Evolutionary conservation across 1,284 basidiomycete species (phyloP).

Genomic region (Papiliotrema terrestris): DNA sequence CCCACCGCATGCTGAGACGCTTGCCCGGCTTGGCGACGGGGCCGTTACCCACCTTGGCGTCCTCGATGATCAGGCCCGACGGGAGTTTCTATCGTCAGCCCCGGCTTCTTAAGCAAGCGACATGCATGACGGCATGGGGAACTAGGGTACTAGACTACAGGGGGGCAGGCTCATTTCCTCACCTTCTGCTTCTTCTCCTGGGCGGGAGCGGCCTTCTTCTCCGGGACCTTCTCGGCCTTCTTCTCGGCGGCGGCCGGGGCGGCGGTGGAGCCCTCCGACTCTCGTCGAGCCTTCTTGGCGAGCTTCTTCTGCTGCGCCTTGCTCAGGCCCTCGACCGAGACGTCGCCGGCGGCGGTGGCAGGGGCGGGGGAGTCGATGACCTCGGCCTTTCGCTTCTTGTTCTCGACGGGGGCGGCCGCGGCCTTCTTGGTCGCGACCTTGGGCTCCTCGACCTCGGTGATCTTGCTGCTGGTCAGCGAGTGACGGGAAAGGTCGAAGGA

Average conservation of each 20-base stretch:
- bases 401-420: constrained; percentile 37
- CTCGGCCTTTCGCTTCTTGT: constrained; percentile 57
- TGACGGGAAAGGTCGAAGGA: background rate
- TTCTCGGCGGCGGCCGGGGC: constrained; percentile 49
- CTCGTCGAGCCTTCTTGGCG: constrained; percentile 44
- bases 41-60: constrained; percentile 74
- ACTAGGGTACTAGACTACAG: background rate
- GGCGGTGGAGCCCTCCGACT: constrained; percentile 51
- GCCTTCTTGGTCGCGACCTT: constrained; percentile 49
- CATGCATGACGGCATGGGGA: background rate
- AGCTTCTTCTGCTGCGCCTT: constrained; percentile 50
- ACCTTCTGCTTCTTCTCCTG: constrained; percentile 48
- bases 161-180: constrained; percentile 27
- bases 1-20: constrained; percentile 73
- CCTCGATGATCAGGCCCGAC: constrained; percentile 74
- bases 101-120: background rate
- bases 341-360: constrained; percentile 18
- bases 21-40: constrained; percentile 81
- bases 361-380: constrained; percentile 40
- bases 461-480: constrained; percentile 22
- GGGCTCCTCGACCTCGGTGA: constrained; percentile 29
- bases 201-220: constrained; percentile 27
- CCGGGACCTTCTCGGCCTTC: constrained; percentile 16
- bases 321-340: constrained; percentile 30
- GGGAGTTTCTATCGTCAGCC: constrained; percentile 52